A percentile compares a stretch with the other conserved stretches of the same genome.
These are phyloP conservation scores for Inga leiocalycina DNA, from an alignment of 306 rosid genomes.

Conservation along the genomic window DNA sequence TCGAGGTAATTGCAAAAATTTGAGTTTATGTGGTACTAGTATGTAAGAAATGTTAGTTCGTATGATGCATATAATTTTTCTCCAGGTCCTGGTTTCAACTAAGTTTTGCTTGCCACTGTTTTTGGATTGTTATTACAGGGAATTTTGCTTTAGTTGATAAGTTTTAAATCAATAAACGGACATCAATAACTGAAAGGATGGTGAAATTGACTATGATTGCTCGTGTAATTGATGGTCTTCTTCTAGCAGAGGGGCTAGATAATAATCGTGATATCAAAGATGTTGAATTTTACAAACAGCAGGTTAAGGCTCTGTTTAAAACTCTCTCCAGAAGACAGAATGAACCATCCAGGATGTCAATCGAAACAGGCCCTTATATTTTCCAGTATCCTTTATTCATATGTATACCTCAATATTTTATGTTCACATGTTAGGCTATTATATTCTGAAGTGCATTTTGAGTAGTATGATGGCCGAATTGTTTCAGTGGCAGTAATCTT, in stretches of 20 bases:
- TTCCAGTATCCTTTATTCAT: slow-evolving; percentile 82
- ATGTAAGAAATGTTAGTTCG: not conserved
- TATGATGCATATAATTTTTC: not conserved
- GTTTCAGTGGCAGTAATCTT: slow-evolving; percentile 4
- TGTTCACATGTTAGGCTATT: slow-evolving; percentile 11
- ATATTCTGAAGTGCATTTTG: not conserved
- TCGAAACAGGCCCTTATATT: slow-evolving; percentile 88
- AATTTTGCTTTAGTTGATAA: slow-evolving; percentile 27
- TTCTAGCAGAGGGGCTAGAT: slow-evolving; percentile 89
- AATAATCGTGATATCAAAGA: slow-evolving; percentile 85
- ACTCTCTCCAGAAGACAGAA: slow-evolving; percentile 85
- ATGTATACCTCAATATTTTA: slow-evolving; percentile 5
- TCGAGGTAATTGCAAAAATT: slow-evolving; percentile 4
- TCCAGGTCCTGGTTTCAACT: not conserved
- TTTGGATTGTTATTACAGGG: slow-evolving; percentile 32
- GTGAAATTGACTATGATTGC: slow-evolving; percentile 97
- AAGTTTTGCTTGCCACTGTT: slow-evolving; percentile 18
- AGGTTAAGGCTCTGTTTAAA: slow-evolving; percentile 92
- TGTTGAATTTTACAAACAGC: slow-evolving; percentile 81
- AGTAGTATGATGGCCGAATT: not conserved
- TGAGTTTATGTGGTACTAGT: slow-evolving; percentile 5
- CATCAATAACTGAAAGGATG: slow-evolving; percentile 63
- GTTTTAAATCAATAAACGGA: slow-evolving; percentile 32
- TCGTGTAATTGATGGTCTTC: slow-evolving; percentile 95
- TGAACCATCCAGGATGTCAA: slow-evolving; percentile 95